Base-by-base conservation (phyloP, 768 basidiomycete species). In the Podaxis sp. region DNA sequence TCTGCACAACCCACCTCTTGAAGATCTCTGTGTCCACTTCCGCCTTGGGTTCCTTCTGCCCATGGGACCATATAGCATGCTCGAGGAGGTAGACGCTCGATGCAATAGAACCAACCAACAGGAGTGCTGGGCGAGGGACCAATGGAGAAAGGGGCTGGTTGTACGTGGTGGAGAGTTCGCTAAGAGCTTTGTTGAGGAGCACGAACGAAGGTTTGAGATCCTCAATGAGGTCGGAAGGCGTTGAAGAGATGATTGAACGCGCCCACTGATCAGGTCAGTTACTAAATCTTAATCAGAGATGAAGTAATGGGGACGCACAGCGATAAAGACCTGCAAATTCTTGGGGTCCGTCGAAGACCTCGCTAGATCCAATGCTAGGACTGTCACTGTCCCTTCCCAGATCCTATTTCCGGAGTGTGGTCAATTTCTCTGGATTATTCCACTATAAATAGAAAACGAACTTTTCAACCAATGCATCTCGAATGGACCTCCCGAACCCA, bases 351-450 rank as follows among this genome's bases (percentile, higher is more conserved):
- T 72, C 21, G 81, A 77, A 3, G 83, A 84, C 50, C 89, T 76
- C 7, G 82, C 73, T 40, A 91, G 73, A 68, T 93, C 90, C 53
- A 91, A 71, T 1, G 88, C 78, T 4, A 91, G 79, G 2, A 91
- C 87, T 0, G 82, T 82, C 13, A 80, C 77, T 0, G 89, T 90
- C 0, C 89, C 90, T 71, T 92, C 91, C 90, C 90, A 92, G 44
- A 93, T 90, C 65, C 80, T 81, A 61, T n/a, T 46, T 32, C 7
- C 28, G 50, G n/a, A 2, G 13, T n/a, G 40, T 53, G 9, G 50
- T 64, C 18, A 64, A 35, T 6, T 60, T 48, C 5, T 4, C 5
- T 35, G 42, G 23, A 42, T 35, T 11, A 35, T 3, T 18, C 46
- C 37, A 9, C 28, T 27, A 52, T 38, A 21, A n/a, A 13, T 42